Evolutionary conservation across 2,329 filamentous ascomycete species (phyloP).

Genomic region (Leptoxyphium fumago): DNA sequence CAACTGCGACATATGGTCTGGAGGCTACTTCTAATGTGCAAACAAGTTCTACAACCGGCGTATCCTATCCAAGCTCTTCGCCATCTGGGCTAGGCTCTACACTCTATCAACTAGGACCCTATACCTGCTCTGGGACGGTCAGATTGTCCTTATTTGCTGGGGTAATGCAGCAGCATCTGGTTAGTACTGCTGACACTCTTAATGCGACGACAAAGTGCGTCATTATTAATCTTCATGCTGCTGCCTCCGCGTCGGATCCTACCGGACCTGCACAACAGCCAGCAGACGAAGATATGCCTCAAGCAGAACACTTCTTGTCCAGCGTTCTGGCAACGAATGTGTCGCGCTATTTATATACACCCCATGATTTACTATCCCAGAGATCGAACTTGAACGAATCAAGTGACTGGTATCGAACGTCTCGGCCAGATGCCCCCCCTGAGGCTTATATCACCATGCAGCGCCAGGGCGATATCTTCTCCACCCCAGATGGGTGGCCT

Average conservation of each 20-base stretch:
- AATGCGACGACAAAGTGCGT: slow-evolving; percentile 40
- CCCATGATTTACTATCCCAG: slow-evolving; percentile 33
- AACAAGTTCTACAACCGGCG: not conserved
- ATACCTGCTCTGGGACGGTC: slow-evolving; percentile 37
- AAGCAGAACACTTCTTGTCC: slow-evolving; percentile 29
- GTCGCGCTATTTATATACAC: slow-evolving; percentile 40
- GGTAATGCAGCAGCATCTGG: slow-evolving; percentile 39
- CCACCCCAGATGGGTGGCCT: slow-evolving; percentile 49
- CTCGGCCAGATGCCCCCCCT: slow-evolving; percentile 29
- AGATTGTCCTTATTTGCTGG: slow-evolving; percentile 36
- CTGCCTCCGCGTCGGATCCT: slow-evolving; percentile 29
- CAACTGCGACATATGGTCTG: not conserved
- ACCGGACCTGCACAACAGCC: slow-evolving; percentile 27
- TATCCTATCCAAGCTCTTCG: slow-evolving; percentile 1
- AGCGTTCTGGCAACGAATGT: slow-evolving; percentile 33
- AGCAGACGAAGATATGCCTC: slow-evolving; percentile 30
- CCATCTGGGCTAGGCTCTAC: slow-evolving; percentile 7
- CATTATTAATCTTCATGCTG: slow-evolving; percentile 45
- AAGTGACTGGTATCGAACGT: slow-evolving; percentile 38
- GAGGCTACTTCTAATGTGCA: not conserved
- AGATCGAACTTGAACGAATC: slow-evolving; percentile 39
- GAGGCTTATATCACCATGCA: slow-evolving; percentile 37
- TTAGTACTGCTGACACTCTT: slow-evolving; percentile 38
- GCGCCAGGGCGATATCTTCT: slow-evolving; percentile 19
- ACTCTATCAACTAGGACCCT: slow-evolving; percentile 33